These are phyloP conservation scores for Alternaria sp. DNA, from an alignment of 2,329 filamentous ascomycete species.

Conservation along the genomic window DNA sequence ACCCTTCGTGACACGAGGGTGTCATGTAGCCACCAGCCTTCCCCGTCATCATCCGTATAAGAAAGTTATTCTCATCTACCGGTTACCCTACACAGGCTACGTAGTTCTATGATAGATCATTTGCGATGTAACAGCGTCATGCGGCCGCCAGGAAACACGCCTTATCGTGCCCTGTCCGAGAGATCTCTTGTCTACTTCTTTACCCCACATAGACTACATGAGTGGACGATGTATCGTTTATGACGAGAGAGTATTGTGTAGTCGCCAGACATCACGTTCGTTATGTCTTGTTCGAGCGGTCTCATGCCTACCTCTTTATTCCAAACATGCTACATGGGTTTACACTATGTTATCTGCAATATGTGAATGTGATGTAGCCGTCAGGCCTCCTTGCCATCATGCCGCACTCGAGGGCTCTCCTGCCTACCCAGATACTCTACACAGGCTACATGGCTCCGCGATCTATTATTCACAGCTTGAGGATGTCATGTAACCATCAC, in stretches of 20 bases:
- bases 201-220: neutral
- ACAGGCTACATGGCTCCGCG: neutral
- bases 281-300: neutral
- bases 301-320: accelerated
- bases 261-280: neutral
- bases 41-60: neutral
- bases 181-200: neutral
- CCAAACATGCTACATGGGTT: neutral
- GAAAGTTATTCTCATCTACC: neutral
- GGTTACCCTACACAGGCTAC: neutral
- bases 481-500: neutral
- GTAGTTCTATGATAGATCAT: neutral
- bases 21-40: neutral
- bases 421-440: neutral
- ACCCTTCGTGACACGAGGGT: neutral
- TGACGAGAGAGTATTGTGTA: neutral
- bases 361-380: neutral
- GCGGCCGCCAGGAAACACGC: neutral
- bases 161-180: neutral
- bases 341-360: neutral
- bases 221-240: neutral
- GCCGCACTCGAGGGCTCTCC: neutral
- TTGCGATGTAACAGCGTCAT: neutral
- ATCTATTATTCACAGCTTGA: neutral
- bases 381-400: neutral